Evolutionary conservation across 169 alveolate species (phyloP).

Genomic region (Plasmodium vivax): DNA sequence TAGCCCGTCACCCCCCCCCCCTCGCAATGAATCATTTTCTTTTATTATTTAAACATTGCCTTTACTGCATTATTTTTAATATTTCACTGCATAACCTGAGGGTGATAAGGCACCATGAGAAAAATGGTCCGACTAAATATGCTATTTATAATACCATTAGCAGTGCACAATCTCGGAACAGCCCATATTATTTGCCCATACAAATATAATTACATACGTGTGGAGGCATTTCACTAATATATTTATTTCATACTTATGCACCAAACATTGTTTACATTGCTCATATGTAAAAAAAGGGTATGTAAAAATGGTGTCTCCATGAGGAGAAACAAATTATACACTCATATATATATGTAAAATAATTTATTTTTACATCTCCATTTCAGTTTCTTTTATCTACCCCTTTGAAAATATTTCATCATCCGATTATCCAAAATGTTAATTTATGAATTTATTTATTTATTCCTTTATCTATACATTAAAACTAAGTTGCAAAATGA

Average conservation of each 20-base stretch:
- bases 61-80: neutral
- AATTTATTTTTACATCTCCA: neutral
- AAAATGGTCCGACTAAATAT: neutral
- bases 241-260: neutral
- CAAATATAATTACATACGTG: neutral
- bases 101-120: neutral
- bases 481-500: neutral
- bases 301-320: neutral
- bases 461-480: neutral
- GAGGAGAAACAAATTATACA: neutral
- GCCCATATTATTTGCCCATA: neutral
- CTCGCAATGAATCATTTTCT: neutral
- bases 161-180: neutral
- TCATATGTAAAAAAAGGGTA: neutral
- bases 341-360: too few species aligned
- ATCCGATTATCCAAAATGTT: neutral
- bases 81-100: neutral
- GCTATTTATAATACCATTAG: neutral
- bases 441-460: neutral
- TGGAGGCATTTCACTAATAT: neutral
- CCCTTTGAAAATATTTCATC: neutral
- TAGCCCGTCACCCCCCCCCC: neutral
- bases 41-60: neutral
- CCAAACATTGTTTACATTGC: neutral
- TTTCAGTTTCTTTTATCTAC: neutral